Percentiles rank a stretch among this genome's conserved stretches.
Evolutionary conservation across 495 filamentous ascomycete species (phyloP).

Genomic region (Talaromyces trachyspermus): DNA sequence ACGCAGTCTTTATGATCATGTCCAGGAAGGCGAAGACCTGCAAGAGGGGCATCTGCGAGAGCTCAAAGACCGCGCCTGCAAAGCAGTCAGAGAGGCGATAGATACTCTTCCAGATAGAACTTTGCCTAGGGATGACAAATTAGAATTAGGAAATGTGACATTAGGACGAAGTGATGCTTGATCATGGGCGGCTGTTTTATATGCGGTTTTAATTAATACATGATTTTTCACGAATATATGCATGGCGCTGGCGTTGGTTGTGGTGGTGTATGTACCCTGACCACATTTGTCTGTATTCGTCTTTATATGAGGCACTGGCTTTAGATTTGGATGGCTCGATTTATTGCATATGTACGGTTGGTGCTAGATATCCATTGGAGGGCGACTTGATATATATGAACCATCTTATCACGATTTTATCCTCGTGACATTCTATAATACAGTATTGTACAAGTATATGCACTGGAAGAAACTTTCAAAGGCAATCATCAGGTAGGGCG

Average conservation of each 20-base stretch:
- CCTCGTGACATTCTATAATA: neutral
- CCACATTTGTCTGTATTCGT: no score
- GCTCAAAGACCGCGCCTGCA: slow-evolving; percentile 62
- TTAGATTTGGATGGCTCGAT: no score
- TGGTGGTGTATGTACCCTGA: no score
- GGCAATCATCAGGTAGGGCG: neutral
- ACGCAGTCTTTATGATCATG: slow-evolving; percentile 74
- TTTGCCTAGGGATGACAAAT: neutral
- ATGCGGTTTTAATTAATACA: neutral
- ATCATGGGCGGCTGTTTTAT: neutral
- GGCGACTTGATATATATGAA: no score
- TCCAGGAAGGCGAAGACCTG: slow-evolving; percentile 52
- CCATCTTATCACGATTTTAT: no score
- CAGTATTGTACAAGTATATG: neutral
- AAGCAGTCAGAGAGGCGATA: slow-evolving; percentile 67
- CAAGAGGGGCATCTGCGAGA: slow-evolving; percentile 48
- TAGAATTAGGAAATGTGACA: neutral
- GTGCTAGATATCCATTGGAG: no score
- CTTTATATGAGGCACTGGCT: no score
- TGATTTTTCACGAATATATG: no score
- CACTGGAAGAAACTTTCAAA: neutral
- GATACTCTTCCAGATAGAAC: slow-evolving; percentile 8
- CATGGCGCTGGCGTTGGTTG: no score
- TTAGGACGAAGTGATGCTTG: neutral
- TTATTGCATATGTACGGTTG: no score